phyloP scores from a whole-genome alignment of 257 asterid species.

The Capsicum pubescens region DNA sequence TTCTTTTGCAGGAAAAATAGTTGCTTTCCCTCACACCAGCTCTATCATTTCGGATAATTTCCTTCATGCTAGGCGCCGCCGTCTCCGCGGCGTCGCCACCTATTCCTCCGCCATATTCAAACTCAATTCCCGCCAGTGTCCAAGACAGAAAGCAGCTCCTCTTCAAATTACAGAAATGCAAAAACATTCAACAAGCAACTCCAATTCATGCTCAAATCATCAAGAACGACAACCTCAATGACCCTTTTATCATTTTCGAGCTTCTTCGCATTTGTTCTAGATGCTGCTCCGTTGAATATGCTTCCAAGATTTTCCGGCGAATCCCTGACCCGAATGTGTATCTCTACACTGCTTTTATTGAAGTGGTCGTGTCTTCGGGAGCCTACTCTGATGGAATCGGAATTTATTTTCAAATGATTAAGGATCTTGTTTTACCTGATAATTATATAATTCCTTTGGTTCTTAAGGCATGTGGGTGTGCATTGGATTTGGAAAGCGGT shows the following conservation, averaged over 20 bases:
- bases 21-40: not conserved
- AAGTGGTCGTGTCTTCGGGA: constrained; percentile 46
- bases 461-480: constrained; percentile 56
- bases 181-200: constrained; percentile 39
- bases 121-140: constrained; percentile 26
- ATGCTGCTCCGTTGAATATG: constrained; percentile 47
- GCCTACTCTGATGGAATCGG: constrained; percentile 31
- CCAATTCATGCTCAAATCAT: constrained; percentile 48
- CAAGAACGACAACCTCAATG: constrained; percentile 42
- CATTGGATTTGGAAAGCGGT: constrained; percentile 43
- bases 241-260: constrained; percentile 54
- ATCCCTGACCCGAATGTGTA: constrained; percentile 49
- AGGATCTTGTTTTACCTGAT: constrained; percentile 46
- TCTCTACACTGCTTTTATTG: constrained; percentile 55
- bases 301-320: constrained; percentile 47
- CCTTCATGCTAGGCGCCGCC: constrained; percentile 11
- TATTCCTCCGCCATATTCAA: constrained; percentile 27
- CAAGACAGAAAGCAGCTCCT: constrained; percentile 38
- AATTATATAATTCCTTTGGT: constrained; percentile 51
- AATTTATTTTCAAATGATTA: constrained; percentile 45
- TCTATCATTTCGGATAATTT: not conserved
- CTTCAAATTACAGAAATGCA: constrained; percentile 43
- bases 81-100: not conserved
- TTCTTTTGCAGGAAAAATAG: not conserved
- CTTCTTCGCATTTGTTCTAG: constrained; percentile 56